Evolutionary conservation across 495 filamentous ascomycete genomes (phyloP).

Genomic region (Podospora conica): DNA sequence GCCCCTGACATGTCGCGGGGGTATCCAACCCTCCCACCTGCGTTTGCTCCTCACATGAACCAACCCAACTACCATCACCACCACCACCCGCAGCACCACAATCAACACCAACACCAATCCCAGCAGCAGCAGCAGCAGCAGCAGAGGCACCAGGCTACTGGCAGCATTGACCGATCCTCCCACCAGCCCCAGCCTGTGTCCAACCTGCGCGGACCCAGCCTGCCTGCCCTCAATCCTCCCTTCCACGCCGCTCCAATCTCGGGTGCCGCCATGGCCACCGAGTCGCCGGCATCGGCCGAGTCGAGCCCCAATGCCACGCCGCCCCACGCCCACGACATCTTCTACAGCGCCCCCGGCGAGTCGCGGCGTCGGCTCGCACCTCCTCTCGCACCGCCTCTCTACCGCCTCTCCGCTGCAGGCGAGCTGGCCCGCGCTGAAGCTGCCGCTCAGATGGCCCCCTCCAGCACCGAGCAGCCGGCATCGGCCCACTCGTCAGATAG

Average conservation of each 20-base stretch:
- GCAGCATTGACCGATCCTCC: neutral
- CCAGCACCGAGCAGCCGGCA: neutral
- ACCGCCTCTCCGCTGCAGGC: neutral
- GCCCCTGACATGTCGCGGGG: neutral
- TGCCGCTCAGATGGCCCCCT: neutral
- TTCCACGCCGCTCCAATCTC: neutral
- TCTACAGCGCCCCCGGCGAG: neutral
- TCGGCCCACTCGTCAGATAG: neutral
- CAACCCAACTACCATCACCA: neutral
- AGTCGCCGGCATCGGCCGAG: slow-evolving; percentile 8
- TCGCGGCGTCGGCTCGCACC: neutral
- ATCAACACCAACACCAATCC: neutral
- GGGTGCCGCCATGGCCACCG: slow-evolving; percentile 3
- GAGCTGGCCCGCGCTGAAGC: slow-evolving; percentile 1
- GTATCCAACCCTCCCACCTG: neutral
- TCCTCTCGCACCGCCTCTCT: neutral
- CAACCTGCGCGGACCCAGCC: neutral
- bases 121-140: neutral
- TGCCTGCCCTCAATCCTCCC: neutral
- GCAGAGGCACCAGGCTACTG: neutral
- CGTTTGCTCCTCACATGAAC: neutral
- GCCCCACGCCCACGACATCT: neutral
- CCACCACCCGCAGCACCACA: neutral
- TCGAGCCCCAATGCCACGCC: slow-evolving; percentile 12
- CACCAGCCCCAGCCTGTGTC: neutral